Base-by-base conservation (phyloP, 192 early-diverging fungal species). In the Entomortierella chlamydospora region DNA sequence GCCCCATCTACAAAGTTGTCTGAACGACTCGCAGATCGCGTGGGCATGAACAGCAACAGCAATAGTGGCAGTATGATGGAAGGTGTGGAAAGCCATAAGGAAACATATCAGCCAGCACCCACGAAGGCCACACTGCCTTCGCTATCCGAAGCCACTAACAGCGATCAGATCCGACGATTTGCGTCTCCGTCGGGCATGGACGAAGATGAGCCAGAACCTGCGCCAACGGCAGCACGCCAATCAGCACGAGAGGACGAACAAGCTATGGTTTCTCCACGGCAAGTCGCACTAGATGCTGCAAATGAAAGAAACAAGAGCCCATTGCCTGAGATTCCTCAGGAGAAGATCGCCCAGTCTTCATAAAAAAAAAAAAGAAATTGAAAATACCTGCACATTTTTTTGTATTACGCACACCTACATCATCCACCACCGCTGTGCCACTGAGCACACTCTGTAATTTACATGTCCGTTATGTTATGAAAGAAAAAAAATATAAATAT, bases 151-250 rank as follows among this genome's bases (percentile, higher is more conserved):
- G 25, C 22, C 3, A 49, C n/a, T 5, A 31, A 13, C 7, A 55
- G 25, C 4, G 58, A 53, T 23, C 67, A 58, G 17, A 34, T 17
- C 15, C 33, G 61, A 37, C 66, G 73, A 20, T 78, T 70, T 53
- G 73, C 42, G 17, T 78, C 73, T 0, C 73, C 73, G 1, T 52
- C 73, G 4, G 68, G 63, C 17, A 79, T 70, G 63, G 68, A 79
- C n/a, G 68, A 66, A 20, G 73, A 68, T 30, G 66, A 69, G 13
- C 30, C 33, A 8, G 50, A 50, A 0, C 26, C 41, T 28, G 29
- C 17, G 20, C 47, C 55, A 34, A 1, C 54, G 17, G 5, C 53
- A 56, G 6, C 64, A 29, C 7, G 23, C 17, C 9, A 31, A 43
- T 11, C 65, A 18, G 17, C 25, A 66, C 50, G 41, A 22, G 54